Evolutionary conservation across 129 eudicot species (phyloP).

Genomic region (Chrysanthemum seticuspe): DNA sequence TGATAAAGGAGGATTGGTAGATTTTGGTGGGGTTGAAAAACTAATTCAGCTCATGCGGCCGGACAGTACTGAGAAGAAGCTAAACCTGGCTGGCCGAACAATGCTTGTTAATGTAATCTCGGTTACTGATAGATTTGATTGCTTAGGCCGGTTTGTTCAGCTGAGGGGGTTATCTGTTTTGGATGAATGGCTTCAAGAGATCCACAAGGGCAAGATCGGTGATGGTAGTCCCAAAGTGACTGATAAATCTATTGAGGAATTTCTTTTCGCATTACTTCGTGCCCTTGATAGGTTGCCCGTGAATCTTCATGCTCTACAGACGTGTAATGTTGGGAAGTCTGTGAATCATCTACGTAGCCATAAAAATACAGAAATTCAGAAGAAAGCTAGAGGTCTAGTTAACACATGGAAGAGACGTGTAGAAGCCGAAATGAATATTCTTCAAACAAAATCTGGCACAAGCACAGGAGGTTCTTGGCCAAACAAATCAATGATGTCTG

Average conservation of each 20-base stretch:
- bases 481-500: conserved; percentile 47
- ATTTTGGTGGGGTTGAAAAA: conserved; percentile 54
- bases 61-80: conserved; percentile 41
- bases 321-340: conserved; percentile 84
- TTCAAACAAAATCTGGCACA: conserved; percentile 54
- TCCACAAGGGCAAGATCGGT: conserved; percentile 78
- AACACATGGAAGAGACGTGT: conserved; percentile 97
- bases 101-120: conserved; percentile 78
- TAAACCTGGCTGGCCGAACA: conserved; percentile 42
- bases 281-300: conserved; percentile 89
- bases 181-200: conserved; percentile 93
- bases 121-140: conserved; percentile 61
- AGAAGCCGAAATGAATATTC: conserved; percentile 86
- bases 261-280: conserved; percentile 82
- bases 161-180: conserved; percentile 54
- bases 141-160: conserved; percentile 58
- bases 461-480: conserved; percentile 54
- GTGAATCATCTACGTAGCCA: conserved; percentile 82
- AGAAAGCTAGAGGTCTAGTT: conserved; percentile 80
- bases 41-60: conserved; percentile 61
- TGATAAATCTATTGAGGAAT: conserved; percentile 82
- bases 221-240: conserved; percentile 59
- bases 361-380: conserved; percentile 75
- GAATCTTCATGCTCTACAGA: conserved; percentile 84
- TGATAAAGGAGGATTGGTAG: conserved; percentile 72